These are phyloP conservation scores for Pythium scleroteichum DNA, from an alignment of 352 stramenopile species.

Conservation along the genomic window DNA sequence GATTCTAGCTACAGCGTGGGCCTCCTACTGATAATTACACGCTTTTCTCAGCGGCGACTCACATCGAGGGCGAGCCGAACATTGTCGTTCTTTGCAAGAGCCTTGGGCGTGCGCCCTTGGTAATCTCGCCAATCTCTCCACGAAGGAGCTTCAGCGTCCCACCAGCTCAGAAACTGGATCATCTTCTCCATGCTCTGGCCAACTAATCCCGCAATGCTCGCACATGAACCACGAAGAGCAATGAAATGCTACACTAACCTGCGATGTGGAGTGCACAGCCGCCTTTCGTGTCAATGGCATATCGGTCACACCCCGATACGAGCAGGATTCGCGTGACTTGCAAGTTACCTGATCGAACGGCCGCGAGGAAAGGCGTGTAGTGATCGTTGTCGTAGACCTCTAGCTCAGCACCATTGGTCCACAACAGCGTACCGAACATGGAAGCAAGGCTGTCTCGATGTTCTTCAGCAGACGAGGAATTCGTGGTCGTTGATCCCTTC, in stretches of 20 bases:
- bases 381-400: conserved; percentile 39
- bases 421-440: neutral
- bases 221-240: too few relatives aligned
- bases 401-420: conserved; percentile 26
- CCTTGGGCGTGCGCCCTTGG: conserved; percentile 39
- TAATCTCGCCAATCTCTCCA: conserved; percentile 37
- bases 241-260: conserved; percentile 25
- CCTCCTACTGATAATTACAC: too few relatives aligned
- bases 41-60: too few relatives aligned
- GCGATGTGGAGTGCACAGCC: conserved; percentile 51
- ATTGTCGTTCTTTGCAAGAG: conserved; percentile 35
- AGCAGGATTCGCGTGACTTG: conserved; percentile 34
- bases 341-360: conserved; percentile 33
- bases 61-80: conserved; percentile 36
- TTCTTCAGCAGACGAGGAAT: too few relatives aligned
- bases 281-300: conserved; percentile 33
- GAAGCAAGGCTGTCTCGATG: too few relatives aligned
- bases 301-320: conserved; percentile 30
- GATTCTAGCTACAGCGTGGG: conserved; percentile 21
- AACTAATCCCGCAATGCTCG: neutral
- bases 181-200: conserved; percentile 33
- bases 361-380: conserved; percentile 45
- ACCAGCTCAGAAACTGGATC: conserved; percentile 42
- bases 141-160: conserved; percentile 41
- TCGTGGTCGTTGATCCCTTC: too few relatives aligned